Evolutionary conservation across 306 rosid genomes (phyloP).

Genomic region (Rosa chinensis): DNA sequence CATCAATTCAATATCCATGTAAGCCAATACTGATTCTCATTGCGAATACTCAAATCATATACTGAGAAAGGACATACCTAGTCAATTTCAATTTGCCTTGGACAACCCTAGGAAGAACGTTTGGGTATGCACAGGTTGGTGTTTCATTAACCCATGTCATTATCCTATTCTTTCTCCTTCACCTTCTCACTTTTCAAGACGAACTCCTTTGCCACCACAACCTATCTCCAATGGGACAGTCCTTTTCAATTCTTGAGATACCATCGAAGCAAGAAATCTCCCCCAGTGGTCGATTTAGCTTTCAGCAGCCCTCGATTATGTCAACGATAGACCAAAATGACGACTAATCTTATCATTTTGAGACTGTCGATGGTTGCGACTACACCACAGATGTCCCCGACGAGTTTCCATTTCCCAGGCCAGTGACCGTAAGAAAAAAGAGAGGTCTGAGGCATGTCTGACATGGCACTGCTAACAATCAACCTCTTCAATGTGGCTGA

Average conservation of each 20-base stretch:
- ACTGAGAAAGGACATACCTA: constrained; percentile 44
- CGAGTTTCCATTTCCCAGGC: constrained; percentile 64
- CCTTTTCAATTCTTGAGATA: constrained; percentile 41
- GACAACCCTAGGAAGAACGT: constrained; percentile 76
- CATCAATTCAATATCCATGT: constrained; percentile 9
- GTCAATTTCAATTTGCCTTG: constrained; percentile 88
- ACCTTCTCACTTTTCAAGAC: too few relatives aligned
- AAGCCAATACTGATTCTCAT: neutral
- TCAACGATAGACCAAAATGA: neutral
- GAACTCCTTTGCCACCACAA: too few relatives aligned
- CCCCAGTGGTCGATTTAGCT: constrained; percentile 25
- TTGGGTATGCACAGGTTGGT: constrained; percentile 96
- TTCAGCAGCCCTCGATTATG: constrained; percentile 10
- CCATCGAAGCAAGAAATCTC: constrained; percentile 25
- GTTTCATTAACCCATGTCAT: constrained; percentile 61
- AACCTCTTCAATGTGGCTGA: too few relatives aligned
- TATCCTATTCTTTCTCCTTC: too few relatives aligned
- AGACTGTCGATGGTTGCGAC: constrained; percentile 27
- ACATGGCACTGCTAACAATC: too few relatives aligned
- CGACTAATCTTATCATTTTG: constrained; percentile 20
- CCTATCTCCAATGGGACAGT: constrained; percentile 58
- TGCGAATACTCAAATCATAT: neutral
- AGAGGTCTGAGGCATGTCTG: too few relatives aligned
- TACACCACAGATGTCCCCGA: constrained; percentile 61
- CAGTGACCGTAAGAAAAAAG: constrained; percentile 44